phyloP scores from a whole-genome alignment of 768 basidiomycete species.

The Lyophyllum shimeji region DNA sequence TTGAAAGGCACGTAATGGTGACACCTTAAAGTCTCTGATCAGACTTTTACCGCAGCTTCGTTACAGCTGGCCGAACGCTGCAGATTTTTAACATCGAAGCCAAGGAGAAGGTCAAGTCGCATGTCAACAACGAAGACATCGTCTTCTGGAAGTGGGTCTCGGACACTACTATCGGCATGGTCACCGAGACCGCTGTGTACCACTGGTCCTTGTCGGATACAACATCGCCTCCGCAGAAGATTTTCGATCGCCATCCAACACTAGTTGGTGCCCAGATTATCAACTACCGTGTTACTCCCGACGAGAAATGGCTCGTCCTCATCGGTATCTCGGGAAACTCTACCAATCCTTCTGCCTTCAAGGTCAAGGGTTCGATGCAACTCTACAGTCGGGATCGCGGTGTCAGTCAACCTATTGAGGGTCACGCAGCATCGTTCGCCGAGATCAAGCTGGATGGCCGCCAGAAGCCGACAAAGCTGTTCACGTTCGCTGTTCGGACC shows the following conservation, averaged over 20 bases:
- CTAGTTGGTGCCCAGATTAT: conserved; percentile 95
- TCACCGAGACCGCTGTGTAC: conserved; percentile 89
- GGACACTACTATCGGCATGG: conserved; percentile 88
- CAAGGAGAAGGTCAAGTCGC: conserved; percentile 97
- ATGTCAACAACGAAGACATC: conserved; percentile 90
- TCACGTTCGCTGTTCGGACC: conserved; percentile 92
- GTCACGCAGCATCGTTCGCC: conserved; percentile 96
- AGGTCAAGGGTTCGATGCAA: conserved; percentile 98
- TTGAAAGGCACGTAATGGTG: conserved; percentile 70
- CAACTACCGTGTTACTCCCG: conserved; percentile 90
- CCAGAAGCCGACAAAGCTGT: conserved; percentile 83
- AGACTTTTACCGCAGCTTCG: conserved; percentile 12
- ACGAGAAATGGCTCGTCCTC: conserved; percentile 97
- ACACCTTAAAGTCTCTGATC: neutral
- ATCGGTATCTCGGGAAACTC: conserved; percentile 93
- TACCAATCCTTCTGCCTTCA: conserved; percentile 94
- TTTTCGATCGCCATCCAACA: conserved; percentile 96
- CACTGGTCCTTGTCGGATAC: conserved; percentile 85
- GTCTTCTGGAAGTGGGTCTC: conserved; percentile 99
- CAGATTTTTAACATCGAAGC: conserved; percentile 98
- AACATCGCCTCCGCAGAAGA: conserved; percentile 82
- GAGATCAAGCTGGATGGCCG: conserved; percentile 90
- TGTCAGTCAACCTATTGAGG: conserved; percentile 97
- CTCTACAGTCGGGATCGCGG: conserved; percentile 90
- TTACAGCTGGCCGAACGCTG: conserved; percentile 83